phyloP scores from a whole-genome alignment of 257 asterid species.

The Prunella vulgaris region DNA sequence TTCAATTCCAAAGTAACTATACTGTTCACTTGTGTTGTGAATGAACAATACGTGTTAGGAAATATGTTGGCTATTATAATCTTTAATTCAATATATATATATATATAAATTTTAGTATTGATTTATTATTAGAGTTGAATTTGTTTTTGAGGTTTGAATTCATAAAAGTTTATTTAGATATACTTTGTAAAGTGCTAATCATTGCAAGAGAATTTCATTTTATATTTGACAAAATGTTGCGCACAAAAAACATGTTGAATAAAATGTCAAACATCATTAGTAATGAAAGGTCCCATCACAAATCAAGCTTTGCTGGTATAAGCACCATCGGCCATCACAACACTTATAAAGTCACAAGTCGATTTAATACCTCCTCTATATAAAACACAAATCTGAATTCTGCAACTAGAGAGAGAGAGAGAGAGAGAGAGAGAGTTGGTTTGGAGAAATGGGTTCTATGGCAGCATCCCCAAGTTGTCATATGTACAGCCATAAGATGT shows the following conservation, averaged over 20 bases:
- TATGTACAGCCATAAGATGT: conserved; percentile 17
- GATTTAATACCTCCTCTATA: neutral
- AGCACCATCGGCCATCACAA: conserved; percentile 16
- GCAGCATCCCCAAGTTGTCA: conserved; percentile 19
- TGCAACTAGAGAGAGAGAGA: neutral
- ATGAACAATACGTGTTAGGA: neutral
- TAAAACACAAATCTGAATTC: neutral
- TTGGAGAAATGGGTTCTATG: conserved; percentile 30
- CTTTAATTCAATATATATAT: too few relatives aligned
- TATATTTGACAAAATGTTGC: neutral
- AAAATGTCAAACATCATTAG: neutral
- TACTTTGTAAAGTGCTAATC: neutral
- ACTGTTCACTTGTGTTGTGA: too few relatives aligned
- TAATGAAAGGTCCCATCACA: neutral
- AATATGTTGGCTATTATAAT: neutral
- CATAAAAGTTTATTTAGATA: neutral
- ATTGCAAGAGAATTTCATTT: neutral
- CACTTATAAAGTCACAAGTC: neutral
- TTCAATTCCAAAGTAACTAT: neutral
- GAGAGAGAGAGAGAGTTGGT: neutral
- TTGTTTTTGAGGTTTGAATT: neutral
- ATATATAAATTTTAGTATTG: too few relatives aligned
- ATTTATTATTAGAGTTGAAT: too few relatives aligned
- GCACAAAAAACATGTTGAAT: neutral
- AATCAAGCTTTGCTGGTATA: neutral